phyloP scores from a whole-genome alignment of 1,284 basidiomycete species.

The Rhodotorula glutinis region DNA sequence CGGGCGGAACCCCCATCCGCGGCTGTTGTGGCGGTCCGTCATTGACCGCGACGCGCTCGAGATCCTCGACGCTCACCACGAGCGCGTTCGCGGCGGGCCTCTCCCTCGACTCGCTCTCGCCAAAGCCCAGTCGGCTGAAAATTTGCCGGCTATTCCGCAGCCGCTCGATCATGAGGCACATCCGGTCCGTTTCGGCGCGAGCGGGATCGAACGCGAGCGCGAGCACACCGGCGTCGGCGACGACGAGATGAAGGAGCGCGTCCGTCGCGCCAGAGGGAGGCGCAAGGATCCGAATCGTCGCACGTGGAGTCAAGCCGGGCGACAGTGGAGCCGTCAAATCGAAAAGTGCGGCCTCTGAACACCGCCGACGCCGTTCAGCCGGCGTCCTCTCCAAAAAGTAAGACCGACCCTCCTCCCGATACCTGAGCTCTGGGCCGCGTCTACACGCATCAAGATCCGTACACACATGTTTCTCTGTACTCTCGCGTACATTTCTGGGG shows the following conservation, averaged over 20 bases:
- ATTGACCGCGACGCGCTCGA: conserved; percentile 19
- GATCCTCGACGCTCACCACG: conserved; percentile 28
- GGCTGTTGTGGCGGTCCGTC: conserved; percentile 29
- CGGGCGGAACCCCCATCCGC: conserved; percentile 25
- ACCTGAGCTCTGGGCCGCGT: too few species aligned
- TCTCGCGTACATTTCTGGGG: too few species aligned
- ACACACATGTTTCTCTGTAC: neutral
- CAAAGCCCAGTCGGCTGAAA: neutral
- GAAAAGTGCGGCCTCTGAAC: conserved; percentile 30
- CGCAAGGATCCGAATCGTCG: neutral
- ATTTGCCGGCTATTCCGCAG: neutral
- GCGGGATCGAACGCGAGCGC: conserved; percentile 20
- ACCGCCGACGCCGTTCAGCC: too few species aligned
- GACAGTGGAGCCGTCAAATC: conserved; percentile 30
- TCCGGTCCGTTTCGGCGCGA: neutral
- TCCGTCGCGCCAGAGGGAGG: conserved; percentile 5
- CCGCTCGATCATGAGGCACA: neutral
- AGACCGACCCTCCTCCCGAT: too few species aligned
- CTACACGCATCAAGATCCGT: neutral
- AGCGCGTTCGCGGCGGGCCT: conserved; percentile 24
- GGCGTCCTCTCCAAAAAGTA: too few species aligned
- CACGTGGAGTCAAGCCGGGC: conserved; percentile 24
- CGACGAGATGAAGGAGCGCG: conserved; percentile 10
- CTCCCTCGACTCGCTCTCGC: conserved; percentile 18
- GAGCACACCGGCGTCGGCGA: conserved; percentile 13